phyloP scores from a whole-genome alignment of 2,329 filamentous ascomycete species.

The Aschersonia sp. region DNA sequence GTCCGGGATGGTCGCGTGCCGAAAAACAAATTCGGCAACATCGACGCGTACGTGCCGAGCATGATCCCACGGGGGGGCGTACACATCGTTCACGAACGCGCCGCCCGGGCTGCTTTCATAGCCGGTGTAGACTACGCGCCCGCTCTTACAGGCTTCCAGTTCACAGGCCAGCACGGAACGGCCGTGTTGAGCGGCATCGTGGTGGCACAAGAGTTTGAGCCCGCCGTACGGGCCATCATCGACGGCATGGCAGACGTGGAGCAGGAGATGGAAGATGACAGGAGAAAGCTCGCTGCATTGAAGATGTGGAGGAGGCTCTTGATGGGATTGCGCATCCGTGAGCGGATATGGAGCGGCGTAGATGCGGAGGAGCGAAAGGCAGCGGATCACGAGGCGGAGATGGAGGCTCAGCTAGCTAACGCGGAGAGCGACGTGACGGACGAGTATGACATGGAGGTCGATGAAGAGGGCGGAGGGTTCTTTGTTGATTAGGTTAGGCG shows the following conservation, averaged over 20 bases:
- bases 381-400: conserved; percentile 16
- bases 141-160: conserved; percentile 80
- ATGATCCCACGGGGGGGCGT: conserved; percentile 79
- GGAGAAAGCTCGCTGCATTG: conserved; percentile 58
- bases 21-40: conserved; percentile 86
- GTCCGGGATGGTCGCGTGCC: conserved; percentile 65
- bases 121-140: conserved; percentile 77
- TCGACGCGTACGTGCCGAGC: conserved; percentile 81
- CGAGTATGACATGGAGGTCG: conserved; percentile 26
- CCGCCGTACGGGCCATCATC: conserved; percentile 59
- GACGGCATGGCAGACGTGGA: conserved; percentile 52
- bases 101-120: conserved; percentile 57
- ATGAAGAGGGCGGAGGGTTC: conserved; percentile 33
- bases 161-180: conserved; percentile 73
- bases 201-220: conserved; percentile 55
- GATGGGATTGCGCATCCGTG: conserved; percentile 60
- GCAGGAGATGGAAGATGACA: conserved; percentile 50
- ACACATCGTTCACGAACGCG: conserved; percentile 49
- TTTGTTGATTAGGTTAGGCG: conserved; percentile 18
- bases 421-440: conserved; percentile 26
- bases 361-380: conserved; percentile 29
- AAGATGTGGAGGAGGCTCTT: conserved; percentile 56
- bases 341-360: conserved; percentile 52
- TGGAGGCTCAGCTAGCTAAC: conserved; percentile 19
- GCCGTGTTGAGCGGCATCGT: conserved; percentile 70